Base-by-base conservation (phyloP, 176 grass and related monocot species). In the Saccharum officinarum region DNA sequence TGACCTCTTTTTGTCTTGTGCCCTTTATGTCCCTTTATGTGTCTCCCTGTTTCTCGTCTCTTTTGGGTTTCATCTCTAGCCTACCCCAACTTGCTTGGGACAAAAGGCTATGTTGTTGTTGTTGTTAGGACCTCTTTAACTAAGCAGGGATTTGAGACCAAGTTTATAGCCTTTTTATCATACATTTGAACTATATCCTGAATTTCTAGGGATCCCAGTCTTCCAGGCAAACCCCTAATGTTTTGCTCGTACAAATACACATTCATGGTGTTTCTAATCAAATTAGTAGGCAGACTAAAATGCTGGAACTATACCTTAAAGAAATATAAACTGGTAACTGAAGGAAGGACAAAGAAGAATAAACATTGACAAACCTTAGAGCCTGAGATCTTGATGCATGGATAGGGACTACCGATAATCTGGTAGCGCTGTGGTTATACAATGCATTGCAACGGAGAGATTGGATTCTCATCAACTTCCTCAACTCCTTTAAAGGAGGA, bases 351-450 rank as follows among this genome's bases (percentile, higher is more conserved):
- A 3, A 23, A 82, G 54, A 31, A 83, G 20, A 77, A 68, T 75
- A n/a, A 52, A 52, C 16, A 75, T 33, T 47, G 33, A 0, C 73
- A 82, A 79, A 96, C 94, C 91, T 93, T 87, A 96, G 82, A 55
- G 94, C 94, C 88, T 96, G 94, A 79, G 94, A 96, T 66, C 94
- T 84, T 26, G 94, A 96, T 61, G 94, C 94, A 1, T 93, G 89
- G 89, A 96, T 90, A 77, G 94, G 94, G 75, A 92, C 88, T 40
- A 96, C 91, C 75, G 92, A 90, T 33, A 96, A 75, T 77, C 92
- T 93, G 16, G 78, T 89, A 31, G 86, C 88, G 3, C 85, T 88
- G 49, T 92, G 90, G 73, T 92, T 92, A 84, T 96, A 96, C 37
- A 96, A 52, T 9, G 92, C 67, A 91, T 87, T 92, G 75, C 94